Percentiles rank a stretch among this genome's conserved stretches.
Conservation (phyloP, 176 grass and related monocot species). For the Otatea glauca region DNA sequence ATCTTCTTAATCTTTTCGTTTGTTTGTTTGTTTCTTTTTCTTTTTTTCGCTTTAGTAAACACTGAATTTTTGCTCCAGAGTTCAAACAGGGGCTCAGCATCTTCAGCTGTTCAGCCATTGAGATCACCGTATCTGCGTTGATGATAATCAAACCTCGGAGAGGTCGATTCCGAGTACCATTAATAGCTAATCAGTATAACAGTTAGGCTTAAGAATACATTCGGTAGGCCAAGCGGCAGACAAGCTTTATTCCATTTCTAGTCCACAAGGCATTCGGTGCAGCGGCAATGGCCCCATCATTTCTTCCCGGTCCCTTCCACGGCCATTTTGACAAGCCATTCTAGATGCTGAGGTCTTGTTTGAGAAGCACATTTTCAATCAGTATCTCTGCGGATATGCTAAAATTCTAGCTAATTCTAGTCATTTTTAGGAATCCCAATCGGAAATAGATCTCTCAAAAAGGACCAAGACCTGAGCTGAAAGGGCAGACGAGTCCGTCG, state of each 20-base stretch:
- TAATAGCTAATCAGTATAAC: not conserved
- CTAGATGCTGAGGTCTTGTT: not conserved
- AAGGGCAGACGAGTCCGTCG: too few species aligned
- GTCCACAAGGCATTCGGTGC: not conserved
- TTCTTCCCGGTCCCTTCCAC: constrained; percentile 15
- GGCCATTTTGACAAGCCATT: not conserved
- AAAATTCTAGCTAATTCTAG: too few species aligned
- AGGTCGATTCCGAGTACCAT: not conserved
- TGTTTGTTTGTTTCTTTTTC: too few species aligned
- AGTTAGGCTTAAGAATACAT: not conserved
- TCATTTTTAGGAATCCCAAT: too few species aligned
- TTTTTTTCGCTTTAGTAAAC: too few species aligned
- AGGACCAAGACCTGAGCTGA: too few species aligned
- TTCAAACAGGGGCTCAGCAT: not conserved
- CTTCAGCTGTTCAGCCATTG: not conserved
- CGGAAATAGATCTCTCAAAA: too few species aligned
- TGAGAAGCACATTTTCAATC: too few species aligned
- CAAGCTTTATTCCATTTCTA: constrained; percentile 21
- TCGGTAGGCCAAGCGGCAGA: not conserved
- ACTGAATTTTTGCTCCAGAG: not conserved
- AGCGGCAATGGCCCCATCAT: not conserved
- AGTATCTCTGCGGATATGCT: too few species aligned
- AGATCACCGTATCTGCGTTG: not conserved
- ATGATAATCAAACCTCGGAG: not conserved
- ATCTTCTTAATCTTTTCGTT: too few species aligned